Evolutionary conservation across 192 early-diverging fungal genomes (phyloP), one percentile per base, ranked within the genome.

Genomic region (Obelidium mucronatum): DNA sequence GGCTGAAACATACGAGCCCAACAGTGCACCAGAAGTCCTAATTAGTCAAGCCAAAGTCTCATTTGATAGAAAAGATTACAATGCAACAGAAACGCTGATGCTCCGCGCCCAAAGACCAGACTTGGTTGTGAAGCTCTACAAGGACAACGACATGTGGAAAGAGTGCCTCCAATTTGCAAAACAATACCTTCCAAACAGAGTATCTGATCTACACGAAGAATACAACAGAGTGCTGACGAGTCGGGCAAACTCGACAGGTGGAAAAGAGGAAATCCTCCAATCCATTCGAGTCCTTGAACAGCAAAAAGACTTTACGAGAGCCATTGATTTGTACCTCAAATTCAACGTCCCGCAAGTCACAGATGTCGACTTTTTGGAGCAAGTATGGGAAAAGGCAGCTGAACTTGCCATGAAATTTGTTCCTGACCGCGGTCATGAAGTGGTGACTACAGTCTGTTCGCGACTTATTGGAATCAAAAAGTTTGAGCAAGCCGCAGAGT

Each of bases 241-340:
- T 19, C 76, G 83, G 62, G 63, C 73, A 11, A 82, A 85, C 72
- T 71, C 78, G 30, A 53, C 67, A 17, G 63, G 73, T 31, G 85
- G 88, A 1, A 75, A 79, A 56, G 88, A 90, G n/a, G 83, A 91
- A 59, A 74, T 91, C n/a, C 42, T 90, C 0, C 67, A 78, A 13
- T 80, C 86, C 2, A 89, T 87, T 1, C 75, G 75, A 31, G 8
- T 78, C 30, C 64, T 90, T 52, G 89, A 91, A 67, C 86, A 89
- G 72, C 88, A 90, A 74, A 80, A 85, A 48, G 85, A 91, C 51
- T 85, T 88, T 64, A 69, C 81, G 1, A 54, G 85, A 3, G 89
- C 89, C 19, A 82, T 90, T 53, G 89, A 91, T 69, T 81, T 87
- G 78, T 91, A 91, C 72, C 76, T 91, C 52, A 89, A 87, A 56